Evolutionary conservation across 176 grass and related monocot species (phyloP), one percentile per base, ranked within the genome.

Genomic region (Hsuehochloa calcarea): DNA sequence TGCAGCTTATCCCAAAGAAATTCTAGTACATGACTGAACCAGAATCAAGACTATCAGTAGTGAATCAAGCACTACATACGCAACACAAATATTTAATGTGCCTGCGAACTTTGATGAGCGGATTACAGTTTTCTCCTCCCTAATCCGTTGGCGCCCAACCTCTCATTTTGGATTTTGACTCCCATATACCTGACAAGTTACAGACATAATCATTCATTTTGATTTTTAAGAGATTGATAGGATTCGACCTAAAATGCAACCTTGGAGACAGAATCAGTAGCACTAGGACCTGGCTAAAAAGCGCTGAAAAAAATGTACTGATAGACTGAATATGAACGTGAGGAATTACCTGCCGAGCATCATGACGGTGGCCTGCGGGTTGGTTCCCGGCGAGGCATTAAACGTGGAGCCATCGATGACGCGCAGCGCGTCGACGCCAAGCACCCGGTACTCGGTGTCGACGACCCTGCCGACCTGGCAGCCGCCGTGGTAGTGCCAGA

Each of bases 401-500:
- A 96, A 96, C 1, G 89, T 93, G 39, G 94, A 96, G 83, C 94
- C 81, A 69, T 96, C 91, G 46, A 96, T 5, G 80, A 87, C 80
- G 68, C 89, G 89, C 10, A 87, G 89, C 0, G 80, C 84, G 11
- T 16, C 68, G 46, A 87, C 67, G 62, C 95, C 92, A 46, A 88
- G 84, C 65, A 97, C 90, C 6, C 86, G 64, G 80, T 92, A 91
- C 15, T 97, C 88, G 22, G 54, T 13, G 80, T 97, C 88, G 55
- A 97, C 86, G 76, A 97, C 95, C 86, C 86, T 91, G 68, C 80
- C 86, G 61, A 84, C 95, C 84, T 87, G 88, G 77, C 95, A 97
- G 0, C 92, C 95, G 12, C 95, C 92, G 47, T 97, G 95, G 80
- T 97, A 94, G 85, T 97, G 95, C 95, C 95, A 97, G 61, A 97